A percentile compares a stretch with the other conserved stretches of the same genome.
Conservation (phyloP, 371 early-diverging fungal genomes). For the Apophysomyces elegans region DNA sequence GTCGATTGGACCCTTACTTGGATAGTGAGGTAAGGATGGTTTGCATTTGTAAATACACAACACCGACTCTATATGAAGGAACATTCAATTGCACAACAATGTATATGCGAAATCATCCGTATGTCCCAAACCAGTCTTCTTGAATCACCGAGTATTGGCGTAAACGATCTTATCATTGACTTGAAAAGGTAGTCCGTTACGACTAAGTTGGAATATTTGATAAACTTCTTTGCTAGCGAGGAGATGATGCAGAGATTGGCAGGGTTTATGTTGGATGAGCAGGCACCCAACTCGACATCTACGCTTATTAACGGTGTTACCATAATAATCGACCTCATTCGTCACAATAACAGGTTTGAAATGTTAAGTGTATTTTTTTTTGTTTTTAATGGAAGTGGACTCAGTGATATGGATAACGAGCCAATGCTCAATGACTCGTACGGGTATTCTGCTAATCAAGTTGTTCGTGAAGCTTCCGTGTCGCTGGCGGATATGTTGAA, state of each 20-base stretch:
- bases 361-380: neutral
- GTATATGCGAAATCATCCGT: slow-evolving; percentile 89
- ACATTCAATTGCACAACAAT: slow-evolving; percentile 89
- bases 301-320: slow-evolving; percentile 89
- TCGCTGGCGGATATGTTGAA: slow-evolving; percentile 75
- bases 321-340: slow-evolving; percentile 94
- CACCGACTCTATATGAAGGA: slow-evolving; percentile 46
- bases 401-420: slow-evolving; percentile 42
- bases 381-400: neutral
- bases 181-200: slow-evolving; percentile 67
- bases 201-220: neutral
- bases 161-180: slow-evolving; percentile 74
- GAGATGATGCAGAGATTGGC: slow-evolving; percentile 72
- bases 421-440: slow-evolving; percentile 29
- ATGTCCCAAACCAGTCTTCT: slow-evolving; percentile 79
- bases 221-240: slow-evolving; percentile 47
- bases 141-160: slow-evolving; percentile 72
- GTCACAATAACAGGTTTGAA: slow-evolving; percentile 80
- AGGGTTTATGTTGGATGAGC: slow-evolving; percentile 84
- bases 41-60: neutral
- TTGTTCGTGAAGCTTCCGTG: slow-evolving; percentile 37
- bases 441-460: slow-evolving; percentile 29
- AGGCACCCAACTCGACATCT: slow-evolving; percentile 78
- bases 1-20: slow-evolving; percentile 77
- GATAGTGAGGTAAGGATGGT: slow-evolving; percentile 64